phyloP scores from a whole-genome alignment of 2,329 filamentous ascomycete species.

The Phaeosphaeria sp. region DNA sequence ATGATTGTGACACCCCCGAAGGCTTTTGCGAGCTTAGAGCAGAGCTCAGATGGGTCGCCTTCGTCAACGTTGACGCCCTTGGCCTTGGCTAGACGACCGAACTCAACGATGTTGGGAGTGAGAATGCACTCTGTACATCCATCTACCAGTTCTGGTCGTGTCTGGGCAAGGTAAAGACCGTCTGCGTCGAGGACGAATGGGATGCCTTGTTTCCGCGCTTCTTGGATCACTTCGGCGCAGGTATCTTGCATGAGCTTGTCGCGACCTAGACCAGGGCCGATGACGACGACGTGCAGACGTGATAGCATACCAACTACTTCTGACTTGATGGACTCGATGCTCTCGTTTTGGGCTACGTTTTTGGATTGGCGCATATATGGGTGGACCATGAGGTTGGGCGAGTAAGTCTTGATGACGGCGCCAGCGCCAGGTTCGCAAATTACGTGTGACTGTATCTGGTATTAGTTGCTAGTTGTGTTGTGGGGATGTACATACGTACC shows the following conservation, averaged over 20 bases:
- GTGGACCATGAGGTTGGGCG: conserved; percentile 97
- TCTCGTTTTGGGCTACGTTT: conserved; percentile 61
- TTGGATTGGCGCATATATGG: conserved; percentile 86
- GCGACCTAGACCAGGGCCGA: conserved; percentile 89
- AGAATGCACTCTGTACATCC: conserved; percentile 86
- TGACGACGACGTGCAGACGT: conserved; percentile 88
- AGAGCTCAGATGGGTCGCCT: conserved; percentile 64
- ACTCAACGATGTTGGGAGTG: conserved; percentile 95
- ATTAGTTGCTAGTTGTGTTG: conserved; percentile 19
- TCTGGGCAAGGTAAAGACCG: conserved; percentile 79
- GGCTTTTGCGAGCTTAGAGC: conserved; percentile 72
- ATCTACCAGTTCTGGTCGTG: conserved; percentile 75
- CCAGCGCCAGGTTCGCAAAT: conserved; percentile 91
- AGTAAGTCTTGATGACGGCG: conserved; percentile 93
- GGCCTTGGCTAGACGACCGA: conserved; percentile 78
- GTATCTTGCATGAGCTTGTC: conserved; percentile 91
- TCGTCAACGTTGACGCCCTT: conserved; percentile 70
- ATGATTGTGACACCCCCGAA: conserved; percentile 90
- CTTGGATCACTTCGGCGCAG: conserved; percentile 77
- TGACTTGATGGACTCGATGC: conserved; percentile 68
- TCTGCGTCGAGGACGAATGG: conserved; percentile 93
- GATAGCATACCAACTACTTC: conserved; percentile 80
- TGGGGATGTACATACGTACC: conserved; percentile 58
- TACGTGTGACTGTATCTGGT: conserved; percentile 73
- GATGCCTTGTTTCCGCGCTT: conserved; percentile 73